phyloP scores from a whole-genome alignment of 148 eudicot species.

The Chenopodium berlandieri region DNA sequence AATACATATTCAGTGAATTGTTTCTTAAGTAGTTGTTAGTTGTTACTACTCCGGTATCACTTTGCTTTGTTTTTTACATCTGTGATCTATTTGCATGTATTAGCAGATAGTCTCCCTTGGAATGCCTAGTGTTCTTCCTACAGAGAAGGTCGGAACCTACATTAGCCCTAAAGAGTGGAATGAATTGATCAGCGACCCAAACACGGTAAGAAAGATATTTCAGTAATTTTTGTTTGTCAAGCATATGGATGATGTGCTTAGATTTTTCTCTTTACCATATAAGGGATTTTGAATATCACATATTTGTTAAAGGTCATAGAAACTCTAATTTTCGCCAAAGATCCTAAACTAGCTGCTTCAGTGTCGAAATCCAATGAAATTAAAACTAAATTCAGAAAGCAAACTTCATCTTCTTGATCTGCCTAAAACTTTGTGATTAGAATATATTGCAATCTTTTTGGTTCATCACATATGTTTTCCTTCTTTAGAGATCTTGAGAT shows the following conservation, averaged over 20 bases:
- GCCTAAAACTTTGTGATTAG: not conserved
- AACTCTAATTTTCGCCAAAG: not conserved
- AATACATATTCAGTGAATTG: constrained; percentile 11
- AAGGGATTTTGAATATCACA: not conserved
- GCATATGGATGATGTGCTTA: not conserved
- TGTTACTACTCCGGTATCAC: not conserved
- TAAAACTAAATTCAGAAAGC: not conserved
- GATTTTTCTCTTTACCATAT: not conserved
- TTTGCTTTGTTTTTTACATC: not conserved
- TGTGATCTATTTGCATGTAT: constrained; percentile 3
- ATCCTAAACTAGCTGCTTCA: not conserved
- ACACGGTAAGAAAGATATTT: constrained; percentile 53
- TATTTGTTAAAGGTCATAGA: not conserved
- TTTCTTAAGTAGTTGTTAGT: not conserved
- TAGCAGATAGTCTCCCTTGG: constrained; percentile 92
- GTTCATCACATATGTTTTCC: not conserved
- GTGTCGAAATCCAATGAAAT: not conserved
- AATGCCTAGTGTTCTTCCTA: constrained; percentile 86
- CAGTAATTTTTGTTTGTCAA: not conserved
- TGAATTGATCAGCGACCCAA: constrained; percentile 69
- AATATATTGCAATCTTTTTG: not conserved
- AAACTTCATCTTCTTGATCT: not conserved
- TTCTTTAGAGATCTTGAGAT: not conserved
- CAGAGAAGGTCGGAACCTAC: constrained; percentile 85
- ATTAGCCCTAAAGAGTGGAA: constrained; percentile 89